phyloP scores from a whole-genome alignment of 768 basidiomycete genomes.

The Kwoniella botswanensis region DNA sequence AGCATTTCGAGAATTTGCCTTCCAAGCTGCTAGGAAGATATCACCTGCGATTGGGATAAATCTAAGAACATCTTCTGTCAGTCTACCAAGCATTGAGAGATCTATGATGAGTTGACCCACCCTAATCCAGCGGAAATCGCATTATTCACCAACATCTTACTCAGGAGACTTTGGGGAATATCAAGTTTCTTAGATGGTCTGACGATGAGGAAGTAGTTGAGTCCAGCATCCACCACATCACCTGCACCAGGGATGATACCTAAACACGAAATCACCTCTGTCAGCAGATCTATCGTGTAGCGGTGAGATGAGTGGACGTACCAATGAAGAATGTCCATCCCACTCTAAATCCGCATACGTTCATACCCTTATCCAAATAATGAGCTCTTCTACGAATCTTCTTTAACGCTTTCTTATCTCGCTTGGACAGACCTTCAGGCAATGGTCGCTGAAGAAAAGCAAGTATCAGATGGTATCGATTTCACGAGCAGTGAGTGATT shows the following conservation, averaged over 20 bases:
- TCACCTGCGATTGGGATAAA: constrained; percentile 77
- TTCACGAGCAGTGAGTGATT: no score
- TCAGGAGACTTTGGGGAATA: constrained; percentile 69
- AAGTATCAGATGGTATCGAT: background rate
- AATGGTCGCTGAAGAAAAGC: constrained; percentile 67
- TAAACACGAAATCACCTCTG: background rate
- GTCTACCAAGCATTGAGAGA: background rate
- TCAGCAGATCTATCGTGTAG: background rate
- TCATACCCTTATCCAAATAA: constrained; percentile 85
- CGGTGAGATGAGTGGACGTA: constrained; percentile 39
- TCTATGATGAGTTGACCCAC: constrained; percentile 24
- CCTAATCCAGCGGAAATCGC: constrained; percentile 71
- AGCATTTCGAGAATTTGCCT: constrained; percentile 89
- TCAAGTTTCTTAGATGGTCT: constrained; percentile 77
- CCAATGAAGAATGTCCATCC: constrained; percentile 83
- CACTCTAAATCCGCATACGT: constrained; percentile 76
- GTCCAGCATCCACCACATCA: constrained; percentile 51
- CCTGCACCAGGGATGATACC: constrained; percentile 54
- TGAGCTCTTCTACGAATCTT: constrained; percentile 77
- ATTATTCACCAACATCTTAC: constrained; percentile 76
- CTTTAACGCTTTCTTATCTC: constrained; percentile 75
- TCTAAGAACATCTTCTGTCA: constrained; percentile 12
- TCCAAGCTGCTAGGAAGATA: constrained; percentile 74
- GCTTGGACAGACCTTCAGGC: constrained; percentile 75
- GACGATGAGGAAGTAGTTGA: constrained; percentile 74